Evolutionary conservation across 805 yeast species (phyloP).

Genomic region (Ogataea allantospora): DNA sequence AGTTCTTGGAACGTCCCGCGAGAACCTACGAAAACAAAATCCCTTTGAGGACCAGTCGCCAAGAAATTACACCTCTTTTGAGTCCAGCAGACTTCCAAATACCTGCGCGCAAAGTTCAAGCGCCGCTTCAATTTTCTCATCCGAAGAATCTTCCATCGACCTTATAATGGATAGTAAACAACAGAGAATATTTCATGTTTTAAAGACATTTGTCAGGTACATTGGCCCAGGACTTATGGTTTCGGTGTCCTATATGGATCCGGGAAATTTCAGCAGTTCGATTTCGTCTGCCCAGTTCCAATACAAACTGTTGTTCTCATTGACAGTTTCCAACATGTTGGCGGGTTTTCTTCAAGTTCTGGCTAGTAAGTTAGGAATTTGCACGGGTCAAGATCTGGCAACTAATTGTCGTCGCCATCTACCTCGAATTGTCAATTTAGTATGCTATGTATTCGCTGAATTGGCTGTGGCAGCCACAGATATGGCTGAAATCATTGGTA

Average conservation of each 20-base stretch:
- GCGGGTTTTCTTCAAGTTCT: slow-evolving; percentile 85
- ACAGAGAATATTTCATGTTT: slow-evolving; percentile 9
- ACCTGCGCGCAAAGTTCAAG: no score
- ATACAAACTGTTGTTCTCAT: slow-evolving; percentile 74
- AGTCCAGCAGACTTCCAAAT: not conserved
- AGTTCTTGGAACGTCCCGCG: not conserved
- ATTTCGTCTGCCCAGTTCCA: slow-evolving; percentile 78
- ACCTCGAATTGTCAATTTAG: slow-evolving; percentile 56
- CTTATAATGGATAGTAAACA: slow-evolving; percentile 6
- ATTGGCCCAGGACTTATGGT: slow-evolving; percentile 98
- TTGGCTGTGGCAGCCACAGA: slow-evolving; percentile 93
- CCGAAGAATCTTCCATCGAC: not conserved
- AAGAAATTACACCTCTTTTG: not conserved
- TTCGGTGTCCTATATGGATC: slow-evolving; percentile 94
- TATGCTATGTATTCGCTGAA: slow-evolving; percentile 77
- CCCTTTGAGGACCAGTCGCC: slow-evolving; percentile 1
- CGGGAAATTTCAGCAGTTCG: slow-evolving; percentile 94
- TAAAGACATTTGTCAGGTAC: slow-evolving; percentile 40
- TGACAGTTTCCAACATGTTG: slow-evolving; percentile 75
- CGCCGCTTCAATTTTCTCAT: slow-evolving; percentile 1
- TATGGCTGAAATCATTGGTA: slow-evolving; percentile 96
- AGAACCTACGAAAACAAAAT: slow-evolving; percentile 1
- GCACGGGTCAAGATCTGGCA: slow-evolving; percentile 91
- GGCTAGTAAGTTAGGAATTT: slow-evolving; percentile 87
- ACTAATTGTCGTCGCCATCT: slow-evolving; percentile 78